These are phyloP conservation scores for Linnemannia schmuckeri DNA, from an alignment of 192 early-diverging fungal species.

Conservation along the genomic window DNA sequence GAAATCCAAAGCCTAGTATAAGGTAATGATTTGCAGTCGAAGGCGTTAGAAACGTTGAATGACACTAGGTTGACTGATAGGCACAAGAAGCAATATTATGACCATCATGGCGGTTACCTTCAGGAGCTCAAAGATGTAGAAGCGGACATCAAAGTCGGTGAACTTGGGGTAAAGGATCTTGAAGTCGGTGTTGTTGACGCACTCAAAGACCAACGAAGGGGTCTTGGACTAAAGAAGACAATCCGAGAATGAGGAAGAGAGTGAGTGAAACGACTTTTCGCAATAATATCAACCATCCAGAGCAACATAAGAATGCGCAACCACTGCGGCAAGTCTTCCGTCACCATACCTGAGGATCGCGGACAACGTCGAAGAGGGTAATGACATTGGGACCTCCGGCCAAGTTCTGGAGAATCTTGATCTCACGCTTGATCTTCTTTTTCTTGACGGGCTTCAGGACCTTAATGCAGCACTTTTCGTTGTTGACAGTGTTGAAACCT, in stretches of 20 bases:
- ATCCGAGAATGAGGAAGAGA: background rate
- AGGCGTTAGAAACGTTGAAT: background rate
- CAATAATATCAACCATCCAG: background rate
- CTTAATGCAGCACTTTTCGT: conserved; percentile 96
- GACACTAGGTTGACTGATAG: background rate
- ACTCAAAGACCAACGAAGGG: conserved; percentile 96
- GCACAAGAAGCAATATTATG: background rate
- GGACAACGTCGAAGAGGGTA: conserved; percentile 91
- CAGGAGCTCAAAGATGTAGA: conserved; percentile 95
- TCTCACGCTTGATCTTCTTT: conserved; percentile 99
- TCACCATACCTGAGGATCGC: conserved; percentile 85
- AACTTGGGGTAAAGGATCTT: conserved; percentile 96
- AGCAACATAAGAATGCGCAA: background rate
- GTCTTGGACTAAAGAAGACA: conserved; percentile 81
- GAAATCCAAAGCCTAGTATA: conserved; percentile 89
- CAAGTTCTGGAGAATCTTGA: conserved; percentile 98
- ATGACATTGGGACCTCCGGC: conserved; percentile 95
- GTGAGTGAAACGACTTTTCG: background rate
- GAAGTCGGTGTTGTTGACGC: conserved; percentile 98
- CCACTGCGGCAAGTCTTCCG: background rate
- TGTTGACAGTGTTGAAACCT: conserved; percentile 92
- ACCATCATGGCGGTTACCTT: conserved; percentile 71
- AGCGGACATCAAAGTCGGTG: conserved; percentile 95
- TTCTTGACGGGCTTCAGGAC: conserved; percentile 99
- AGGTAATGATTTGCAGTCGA: background rate